Percentiles rank a stretch among this genome's conserved stretches.
Conservation (phyloP, 345 rosid genomes). For the Eucalyptus microcorys region DNA sequence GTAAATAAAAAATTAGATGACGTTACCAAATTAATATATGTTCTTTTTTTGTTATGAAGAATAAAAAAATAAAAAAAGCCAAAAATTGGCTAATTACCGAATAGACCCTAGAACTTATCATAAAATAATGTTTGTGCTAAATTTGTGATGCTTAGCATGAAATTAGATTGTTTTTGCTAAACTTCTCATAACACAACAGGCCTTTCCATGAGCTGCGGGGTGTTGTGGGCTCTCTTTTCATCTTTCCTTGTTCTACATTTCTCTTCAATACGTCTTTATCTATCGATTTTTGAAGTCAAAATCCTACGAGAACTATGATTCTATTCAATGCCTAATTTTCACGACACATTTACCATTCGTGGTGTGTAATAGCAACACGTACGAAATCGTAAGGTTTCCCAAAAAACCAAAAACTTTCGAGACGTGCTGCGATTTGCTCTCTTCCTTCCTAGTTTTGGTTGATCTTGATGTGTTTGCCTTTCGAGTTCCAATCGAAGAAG, state of each 20-base stretch:
- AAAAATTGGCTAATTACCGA: no score
- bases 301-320: background rate
- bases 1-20: no score
- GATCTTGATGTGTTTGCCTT: background rate
- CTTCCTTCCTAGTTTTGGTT: background rate
- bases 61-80: no score
- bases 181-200: no score
- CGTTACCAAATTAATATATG: no score
- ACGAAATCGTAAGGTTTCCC: background rate
- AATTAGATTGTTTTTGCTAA: no score
- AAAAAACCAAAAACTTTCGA: background rate
- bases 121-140: background rate
- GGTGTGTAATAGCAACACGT: background rate
- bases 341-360: no score
- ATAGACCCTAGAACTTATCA: background rate
- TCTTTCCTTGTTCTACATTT: background rate
- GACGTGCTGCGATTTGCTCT: background rate
- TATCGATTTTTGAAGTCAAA: background rate
- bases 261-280: background rate
- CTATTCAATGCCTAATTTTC: background rate
- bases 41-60: rapidly evolving
- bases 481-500: background rate
- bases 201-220: background rate
- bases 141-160: background rate
- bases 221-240: background rate